Conservation (phyloP, 2,329 filamentous ascomycete species). For the Diplocarpon rosae region DNA sequence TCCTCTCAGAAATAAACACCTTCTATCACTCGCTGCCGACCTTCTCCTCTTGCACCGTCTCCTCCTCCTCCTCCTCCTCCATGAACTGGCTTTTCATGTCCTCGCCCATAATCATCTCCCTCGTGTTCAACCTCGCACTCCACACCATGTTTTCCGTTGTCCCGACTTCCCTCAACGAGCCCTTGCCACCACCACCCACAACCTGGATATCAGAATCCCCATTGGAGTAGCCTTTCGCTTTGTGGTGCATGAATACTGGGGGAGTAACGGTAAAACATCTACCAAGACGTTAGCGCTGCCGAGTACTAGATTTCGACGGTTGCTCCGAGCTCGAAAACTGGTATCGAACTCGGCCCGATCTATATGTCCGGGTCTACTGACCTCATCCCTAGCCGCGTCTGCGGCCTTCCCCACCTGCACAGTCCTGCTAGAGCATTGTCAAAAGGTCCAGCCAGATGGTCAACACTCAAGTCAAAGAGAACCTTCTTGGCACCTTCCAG, state of each 20-base stretch:
- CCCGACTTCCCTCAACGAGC: constrained; percentile 11
- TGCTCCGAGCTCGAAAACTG: background rate
- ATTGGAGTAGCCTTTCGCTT: constrained; percentile 21
- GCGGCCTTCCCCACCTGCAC: constrained; percentile 18
- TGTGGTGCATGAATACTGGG: constrained; percentile 29
- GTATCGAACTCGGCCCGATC: background rate
- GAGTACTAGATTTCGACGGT: background rate
- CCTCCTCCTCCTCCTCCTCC: background rate
- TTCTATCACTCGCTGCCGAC: too few relatives aligned
- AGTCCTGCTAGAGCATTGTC: constrained; percentile 28
- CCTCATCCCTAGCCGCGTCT: constrained; percentile 23
- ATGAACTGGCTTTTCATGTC: constrained; percentile 2
- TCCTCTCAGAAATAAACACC: too few relatives aligned
- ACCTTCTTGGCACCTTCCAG: constrained; percentile 33
- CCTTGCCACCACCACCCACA: constrained; percentile 7
- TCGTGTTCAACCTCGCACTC: constrained; percentile 21
- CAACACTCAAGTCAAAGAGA: constrained; percentile 41
- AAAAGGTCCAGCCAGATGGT: constrained; percentile 25
- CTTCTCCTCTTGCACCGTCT: too few relatives aligned
- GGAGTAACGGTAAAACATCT: constrained; percentile 28
- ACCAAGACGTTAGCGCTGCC: background rate
- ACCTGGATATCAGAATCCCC: constrained; percentile 28
- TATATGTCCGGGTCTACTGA: background rate
- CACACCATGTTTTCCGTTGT: constrained; percentile 28
- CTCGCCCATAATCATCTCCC: background rate